Evolutionary conservation across 306 rosid species (phyloP).

Genomic region (Trichosanthes truncata): DNA sequence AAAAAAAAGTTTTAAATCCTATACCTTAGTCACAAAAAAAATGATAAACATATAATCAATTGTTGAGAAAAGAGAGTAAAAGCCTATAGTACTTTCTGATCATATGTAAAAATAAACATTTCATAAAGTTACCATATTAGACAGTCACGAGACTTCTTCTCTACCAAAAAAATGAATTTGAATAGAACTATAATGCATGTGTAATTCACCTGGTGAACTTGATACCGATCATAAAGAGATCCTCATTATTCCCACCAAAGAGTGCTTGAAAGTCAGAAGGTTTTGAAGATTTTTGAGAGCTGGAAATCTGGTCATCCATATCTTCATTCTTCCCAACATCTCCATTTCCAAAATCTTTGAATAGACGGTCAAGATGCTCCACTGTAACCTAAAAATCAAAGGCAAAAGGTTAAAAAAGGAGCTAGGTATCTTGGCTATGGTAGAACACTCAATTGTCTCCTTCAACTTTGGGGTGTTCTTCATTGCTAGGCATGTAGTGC

Average conservation of each 20-base stretch:
- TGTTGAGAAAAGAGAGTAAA: background rate
- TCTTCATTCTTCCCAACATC: conserved; percentile 29
- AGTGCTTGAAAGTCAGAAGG: conserved; percentile 66
- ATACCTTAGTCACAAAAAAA: background rate
- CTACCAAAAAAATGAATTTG: background rate
- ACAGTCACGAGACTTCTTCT: background rate
- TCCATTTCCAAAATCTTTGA: conserved; percentile 58
- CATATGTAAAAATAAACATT: background rate
- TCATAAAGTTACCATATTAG: background rate
- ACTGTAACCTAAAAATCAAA: conserved; percentile 44
- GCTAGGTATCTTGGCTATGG: background rate
- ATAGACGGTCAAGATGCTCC: conserved; percentile 72
- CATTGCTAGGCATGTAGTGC: background rate
- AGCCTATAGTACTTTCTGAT: background rate
- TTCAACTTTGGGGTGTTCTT: background rate
- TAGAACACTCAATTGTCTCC: background rate
- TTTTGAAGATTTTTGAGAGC: conserved; percentile 42
- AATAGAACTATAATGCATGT: background rate
- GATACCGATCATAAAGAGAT: conserved; percentile 86
- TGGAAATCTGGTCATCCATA: conserved; percentile 19
- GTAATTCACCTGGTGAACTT: conserved; percentile 67
- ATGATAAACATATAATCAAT: background rate
- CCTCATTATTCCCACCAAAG: conserved; percentile 72
- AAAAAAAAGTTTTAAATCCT: too few species aligned
- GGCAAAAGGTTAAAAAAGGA: background rate